Percentiles rank a stretch among this genome's conserved stretches.
These are phyloP conservation scores for Spergularia bocconei DNA, from an alignment of 148 eudicot genomes.

Conservation along the genomic window DNA sequence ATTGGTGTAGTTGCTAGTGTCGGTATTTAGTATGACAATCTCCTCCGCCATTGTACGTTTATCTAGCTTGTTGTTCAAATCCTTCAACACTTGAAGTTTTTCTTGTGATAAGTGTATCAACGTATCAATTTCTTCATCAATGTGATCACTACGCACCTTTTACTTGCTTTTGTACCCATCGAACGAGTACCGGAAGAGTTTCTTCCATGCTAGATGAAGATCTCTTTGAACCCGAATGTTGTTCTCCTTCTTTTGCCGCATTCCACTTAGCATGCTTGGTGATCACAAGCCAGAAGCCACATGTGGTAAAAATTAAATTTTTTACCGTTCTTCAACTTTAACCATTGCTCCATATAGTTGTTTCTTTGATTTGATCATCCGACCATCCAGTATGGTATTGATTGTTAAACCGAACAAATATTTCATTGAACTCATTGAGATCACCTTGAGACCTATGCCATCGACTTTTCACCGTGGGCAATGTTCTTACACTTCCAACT, in stretches of 20 bases:
- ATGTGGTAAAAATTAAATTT: no score
- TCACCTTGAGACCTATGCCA: background rate
- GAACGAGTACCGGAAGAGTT: no score
- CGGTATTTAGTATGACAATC: no score
- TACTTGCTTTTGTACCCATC: background rate
- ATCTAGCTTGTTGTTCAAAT: background rate
- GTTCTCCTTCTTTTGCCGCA: slow-evolving; percentile 2
- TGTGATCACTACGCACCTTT: background rate
- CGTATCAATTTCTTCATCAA: background rate
- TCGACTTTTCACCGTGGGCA: no score
- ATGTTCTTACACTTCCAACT: background rate
- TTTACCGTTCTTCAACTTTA: background rate
- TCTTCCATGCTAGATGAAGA: background rate
- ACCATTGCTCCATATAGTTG: background rate
- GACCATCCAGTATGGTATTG: slow-evolving; percentile 8
- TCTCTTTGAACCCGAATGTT: background rate
- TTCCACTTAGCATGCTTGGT: background rate
- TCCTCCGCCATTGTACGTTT: no score
- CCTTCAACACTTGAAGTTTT: background rate
- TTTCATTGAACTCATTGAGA: background rate
- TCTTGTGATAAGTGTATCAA: background rate
- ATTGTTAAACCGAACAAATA: background rate
- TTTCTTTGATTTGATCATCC: slow-evolving; percentile 4
- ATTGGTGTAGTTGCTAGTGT: no score
- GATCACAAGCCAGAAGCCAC: background rate